These are phyloP conservation scores for Termitomyces sp. DNA, from an alignment of 768 basidiomycete genomes.

Conservation along the genomic window DNA sequence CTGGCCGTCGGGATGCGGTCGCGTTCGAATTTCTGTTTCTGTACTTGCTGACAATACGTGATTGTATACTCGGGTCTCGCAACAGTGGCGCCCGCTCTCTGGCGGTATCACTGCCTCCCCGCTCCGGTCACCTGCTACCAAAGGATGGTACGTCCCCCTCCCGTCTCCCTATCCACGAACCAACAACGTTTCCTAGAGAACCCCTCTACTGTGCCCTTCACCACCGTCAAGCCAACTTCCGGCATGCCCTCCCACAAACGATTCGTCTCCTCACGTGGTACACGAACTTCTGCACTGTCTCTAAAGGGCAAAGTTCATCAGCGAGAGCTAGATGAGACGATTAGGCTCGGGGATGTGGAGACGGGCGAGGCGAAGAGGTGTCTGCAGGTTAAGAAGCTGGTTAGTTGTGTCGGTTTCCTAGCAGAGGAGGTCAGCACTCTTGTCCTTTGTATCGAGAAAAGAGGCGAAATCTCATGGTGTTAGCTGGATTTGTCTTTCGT, in stretches of 20 bases:
- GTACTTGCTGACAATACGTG: slow-evolving; percentile 34
- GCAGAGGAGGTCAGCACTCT: slow-evolving; percentile 56
- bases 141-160: slow-evolving; percentile 57
- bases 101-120: slow-evolving; percentile 74
- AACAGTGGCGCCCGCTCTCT: slow-evolving; percentile 55
- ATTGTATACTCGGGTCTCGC: slow-evolving; percentile 29
- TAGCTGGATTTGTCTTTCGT: neutral
- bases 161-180: neutral
- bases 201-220: slow-evolving; percentile 76
- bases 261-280: slow-evolving; percentile 79
- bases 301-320: slow-evolving; percentile 76
- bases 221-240: slow-evolving; percentile 83
- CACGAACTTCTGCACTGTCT: slow-evolving; percentile 80
- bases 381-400: slow-evolving; percentile 80
- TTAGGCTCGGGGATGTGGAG: slow-evolving; percentile 85
- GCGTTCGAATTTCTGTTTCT: slow-evolving; percentile 14
- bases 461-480: neutral
- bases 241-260: slow-evolving; percentile 65
- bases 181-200: slow-evolving; percentile 23
- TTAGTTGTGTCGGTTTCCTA: slow-evolving; percentile 85
- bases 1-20: too few relatives aligned
- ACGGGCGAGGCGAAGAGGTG: slow-evolving; percentile 63
- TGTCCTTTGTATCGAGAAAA: neutral
- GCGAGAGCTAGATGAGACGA: slow-evolving; percentile 91
- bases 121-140: slow-evolving; percentile 53